Evolutionary conservation across 345 rosid genomes (phyloP).

Genomic region (Aegle marmelos): DNA sequence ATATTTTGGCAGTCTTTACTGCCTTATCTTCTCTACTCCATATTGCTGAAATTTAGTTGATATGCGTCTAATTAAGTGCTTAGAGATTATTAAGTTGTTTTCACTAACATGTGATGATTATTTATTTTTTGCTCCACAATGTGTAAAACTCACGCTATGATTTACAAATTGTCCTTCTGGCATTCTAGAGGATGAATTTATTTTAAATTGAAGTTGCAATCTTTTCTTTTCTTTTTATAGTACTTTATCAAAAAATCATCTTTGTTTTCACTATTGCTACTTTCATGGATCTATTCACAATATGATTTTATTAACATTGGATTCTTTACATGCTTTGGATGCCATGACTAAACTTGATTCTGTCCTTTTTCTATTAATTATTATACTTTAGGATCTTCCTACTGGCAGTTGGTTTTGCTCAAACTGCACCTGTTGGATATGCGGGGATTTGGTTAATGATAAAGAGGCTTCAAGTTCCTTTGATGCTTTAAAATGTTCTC

Average conservation of each 20-base stretch:
- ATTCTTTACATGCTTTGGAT: constrained; percentile 9
- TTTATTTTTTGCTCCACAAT: not conserved
- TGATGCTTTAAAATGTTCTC: constrained; percentile 65
- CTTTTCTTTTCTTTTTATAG: not conserved
- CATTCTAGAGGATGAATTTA: not conserved
- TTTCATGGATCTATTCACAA: not conserved
- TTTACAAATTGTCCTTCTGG: not conserved
- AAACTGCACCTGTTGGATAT: constrained; percentile 79
- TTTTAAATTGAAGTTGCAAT: not conserved
- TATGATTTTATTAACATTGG: not conserved
- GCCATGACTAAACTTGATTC: constrained; percentile 7
- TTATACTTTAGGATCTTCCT: constrained; percentile 71
- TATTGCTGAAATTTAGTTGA: not conserved
- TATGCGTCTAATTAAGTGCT: not conserved
- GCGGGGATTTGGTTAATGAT: constrained; percentile 66
- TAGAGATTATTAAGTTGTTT: not conserved
- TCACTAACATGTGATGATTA: not conserved
- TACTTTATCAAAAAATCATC: not conserved
- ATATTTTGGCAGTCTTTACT: not conserved
- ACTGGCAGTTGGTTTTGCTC: constrained; percentile 94
- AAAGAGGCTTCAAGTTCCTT: constrained; percentile 36
- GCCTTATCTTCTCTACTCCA: not conserved
- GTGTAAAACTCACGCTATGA: not conserved
- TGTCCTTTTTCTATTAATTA: constrained; percentile 13
- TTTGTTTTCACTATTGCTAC: not conserved